Evolutionary conservation across 805 yeast species (phyloP).

Genomic region (Candida ficus): DNA sequence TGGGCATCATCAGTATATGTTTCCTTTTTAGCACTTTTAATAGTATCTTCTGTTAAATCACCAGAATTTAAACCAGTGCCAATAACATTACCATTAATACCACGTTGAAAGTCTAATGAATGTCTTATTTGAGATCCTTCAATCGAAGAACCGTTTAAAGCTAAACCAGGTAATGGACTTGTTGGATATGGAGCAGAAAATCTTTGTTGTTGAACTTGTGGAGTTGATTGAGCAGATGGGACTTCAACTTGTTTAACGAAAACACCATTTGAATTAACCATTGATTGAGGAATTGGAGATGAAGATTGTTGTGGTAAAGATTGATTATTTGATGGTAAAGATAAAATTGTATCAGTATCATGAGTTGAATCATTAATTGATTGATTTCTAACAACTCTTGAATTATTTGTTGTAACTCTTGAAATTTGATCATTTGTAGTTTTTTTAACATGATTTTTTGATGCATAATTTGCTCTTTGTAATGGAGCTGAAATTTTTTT

Average conservation of each 20-base stretch:
- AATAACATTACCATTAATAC: not conserved
- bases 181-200: slow-evolving; percentile 11
- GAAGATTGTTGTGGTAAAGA: slow-evolving; percentile 18
- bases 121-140: slow-evolving; percentile 3
- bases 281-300: slow-evolving; percentile 16
- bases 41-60: slow-evolving; percentile 23
- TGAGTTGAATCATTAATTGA: slow-evolving; percentile 18
- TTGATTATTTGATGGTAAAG: slow-evolving; percentile 21
- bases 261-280: slow-evolving; percentile 20
- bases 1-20: slow-evolving; percentile 17
- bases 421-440: slow-evolving; percentile 14
- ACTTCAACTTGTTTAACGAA: slow-evolving; percentile 17
- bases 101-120: slow-evolving; percentile 10
- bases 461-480: slow-evolving; percentile 21
- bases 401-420: slow-evolving; percentile 26
- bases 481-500: slow-evolving; percentile 50
- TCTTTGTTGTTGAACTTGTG: slow-evolving; percentile 14
- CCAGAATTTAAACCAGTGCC: slow-evolving; percentile 5
- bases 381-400: slow-evolving; percentile 19
- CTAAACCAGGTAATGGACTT: slow-evolving; percentile 1
- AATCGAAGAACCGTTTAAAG: slow-evolving; percentile 2
- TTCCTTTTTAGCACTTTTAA: slow-evolving; percentile 19
- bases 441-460: slow-evolving; percentile 17
- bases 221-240: slow-evolving; percentile 4
- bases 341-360: slow-evolving; percentile 23